These are phyloP conservation scores for Psilocybe cyanescens DNA, from an alignment of 768 basidiomycete genomes.

Conservation along the genomic window DNA sequence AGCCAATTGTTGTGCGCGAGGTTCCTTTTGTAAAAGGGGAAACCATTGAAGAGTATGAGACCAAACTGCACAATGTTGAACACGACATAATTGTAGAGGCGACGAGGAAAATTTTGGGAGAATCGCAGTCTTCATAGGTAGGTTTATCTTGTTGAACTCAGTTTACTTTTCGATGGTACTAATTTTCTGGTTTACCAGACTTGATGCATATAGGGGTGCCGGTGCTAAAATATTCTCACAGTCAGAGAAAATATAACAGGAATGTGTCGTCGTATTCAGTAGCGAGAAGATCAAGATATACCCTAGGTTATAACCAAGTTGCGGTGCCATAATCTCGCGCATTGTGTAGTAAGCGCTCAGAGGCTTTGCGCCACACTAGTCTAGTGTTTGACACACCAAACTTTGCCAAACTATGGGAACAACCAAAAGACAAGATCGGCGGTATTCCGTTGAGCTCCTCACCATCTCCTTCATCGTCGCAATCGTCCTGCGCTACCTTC, in stretches of 20 bases:
- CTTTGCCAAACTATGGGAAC: slow-evolving; percentile 14
- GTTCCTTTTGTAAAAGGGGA: slow-evolving; percentile 78
- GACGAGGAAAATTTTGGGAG: slow-evolving; percentile 69
- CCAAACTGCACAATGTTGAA: slow-evolving; percentile 79
- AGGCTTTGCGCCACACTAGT: too few species aligned
- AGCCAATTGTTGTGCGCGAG: slow-evolving; percentile 82
- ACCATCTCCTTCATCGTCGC: neutral
- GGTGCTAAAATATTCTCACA: too few species aligned
- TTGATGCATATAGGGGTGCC: too few species aligned
- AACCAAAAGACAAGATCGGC: neutral
- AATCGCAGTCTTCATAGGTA: slow-evolving; percentile 37
- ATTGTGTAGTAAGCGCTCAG: too few species aligned
- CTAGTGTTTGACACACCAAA: slow-evolving; percentile 10
- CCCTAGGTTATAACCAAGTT: too few species aligned
- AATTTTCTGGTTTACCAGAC: neutral
- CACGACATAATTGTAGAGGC: slow-evolving; percentile 93
- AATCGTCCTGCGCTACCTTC: neutral
- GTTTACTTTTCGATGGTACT: neutral
- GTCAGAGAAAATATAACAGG: too few species aligned
- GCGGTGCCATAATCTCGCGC: too few species aligned
- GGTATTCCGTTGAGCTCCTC: neutral
- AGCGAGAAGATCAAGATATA: too few species aligned
- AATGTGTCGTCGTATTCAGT: neutral
- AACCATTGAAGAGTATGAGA: slow-evolving; percentile 70
- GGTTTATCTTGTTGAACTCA: slow-evolving; percentile 4